Conservation (phyloP, 2,329 filamentous ascomycete genomes). For the Seiridium unicorne region DNA sequence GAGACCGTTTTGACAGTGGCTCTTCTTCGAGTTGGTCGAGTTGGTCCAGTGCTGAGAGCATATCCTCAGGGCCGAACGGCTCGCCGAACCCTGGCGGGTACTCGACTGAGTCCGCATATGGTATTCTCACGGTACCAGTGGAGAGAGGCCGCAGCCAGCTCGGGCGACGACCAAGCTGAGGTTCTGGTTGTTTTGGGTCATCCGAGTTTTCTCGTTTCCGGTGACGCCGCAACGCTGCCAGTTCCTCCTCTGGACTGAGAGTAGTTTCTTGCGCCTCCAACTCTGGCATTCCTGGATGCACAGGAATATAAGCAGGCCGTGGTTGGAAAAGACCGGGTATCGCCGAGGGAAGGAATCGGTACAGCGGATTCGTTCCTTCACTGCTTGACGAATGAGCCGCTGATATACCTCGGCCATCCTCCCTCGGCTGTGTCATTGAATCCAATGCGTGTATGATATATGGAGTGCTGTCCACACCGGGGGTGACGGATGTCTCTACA, state of each 20-base stretch:
- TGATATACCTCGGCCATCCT: conserved; percentile 45
- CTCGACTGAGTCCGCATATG: background rate
- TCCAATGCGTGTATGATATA: conserved; percentile 90
- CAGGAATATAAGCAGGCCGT: background rate
- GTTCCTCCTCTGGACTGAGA: conserved; percentile 4
- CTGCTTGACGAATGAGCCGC: conserved; percentile 14
- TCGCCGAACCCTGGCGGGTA: background rate
- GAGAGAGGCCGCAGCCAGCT: background rate
- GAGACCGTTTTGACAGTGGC: conserved; percentile 4
- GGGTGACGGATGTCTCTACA: conserved; percentile 57
- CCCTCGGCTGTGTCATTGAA: conserved; percentile 74
- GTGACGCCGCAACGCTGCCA: conserved; percentile 6
- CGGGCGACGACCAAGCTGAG: background rate
- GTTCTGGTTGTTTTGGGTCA: background rate
- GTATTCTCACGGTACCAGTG: background rate
- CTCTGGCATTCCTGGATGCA: background rate
- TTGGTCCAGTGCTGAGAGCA: conserved; percentile 6
- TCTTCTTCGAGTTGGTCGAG: background rate
- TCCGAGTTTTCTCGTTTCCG: background rate
- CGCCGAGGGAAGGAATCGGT: conserved; percentile 17
- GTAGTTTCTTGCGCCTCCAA: background rate
- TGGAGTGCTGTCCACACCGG: conserved; percentile 79
- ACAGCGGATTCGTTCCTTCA: conserved; percentile 17
- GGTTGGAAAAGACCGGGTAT: conserved; percentile 15
- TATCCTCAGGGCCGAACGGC: background rate